Evolutionary conservation across 495 filamentous ascomycete species (phyloP).

Genomic region (Bryoglossum gracile): DNA sequence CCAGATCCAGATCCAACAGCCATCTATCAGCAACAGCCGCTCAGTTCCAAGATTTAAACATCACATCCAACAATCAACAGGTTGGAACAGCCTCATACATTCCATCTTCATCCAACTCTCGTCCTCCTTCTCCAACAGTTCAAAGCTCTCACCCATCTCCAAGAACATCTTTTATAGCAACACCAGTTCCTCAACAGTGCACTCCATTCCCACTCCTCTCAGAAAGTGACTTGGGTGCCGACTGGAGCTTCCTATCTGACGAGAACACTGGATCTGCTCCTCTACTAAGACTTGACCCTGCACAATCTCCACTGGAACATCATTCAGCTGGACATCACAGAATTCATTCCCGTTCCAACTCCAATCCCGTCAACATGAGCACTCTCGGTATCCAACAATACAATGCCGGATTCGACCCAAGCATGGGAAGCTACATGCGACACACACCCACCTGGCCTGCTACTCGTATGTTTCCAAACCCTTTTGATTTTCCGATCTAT

Average conservation of each 20-base stretch:
- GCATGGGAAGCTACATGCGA: slow-evolving; percentile 16
- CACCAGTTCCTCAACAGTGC: slow-evolving; percentile 14
- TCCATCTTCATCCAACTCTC: not conserved
- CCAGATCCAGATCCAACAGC: slow-evolving; percentile 25
- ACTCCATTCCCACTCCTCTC: slow-evolving; percentile 22
- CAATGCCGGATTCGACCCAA: slow-evolving; percentile 20
- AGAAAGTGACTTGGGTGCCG: slow-evolving; percentile 17
- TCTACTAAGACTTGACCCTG: slow-evolving; percentile 20
- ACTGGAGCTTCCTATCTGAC: slow-evolving; percentile 20
- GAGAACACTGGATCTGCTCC: slow-evolving; percentile 15
- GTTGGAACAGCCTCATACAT: not conserved
- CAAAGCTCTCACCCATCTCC: slow-evolving; percentile 10
- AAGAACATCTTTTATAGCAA: slow-evolving; percentile 6
- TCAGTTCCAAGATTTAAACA: slow-evolving; percentile 20
- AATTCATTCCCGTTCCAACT: slow-evolving; percentile 19
- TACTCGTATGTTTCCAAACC: slow-evolving; percentile 18
- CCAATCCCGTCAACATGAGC: slow-evolving; percentile 23
- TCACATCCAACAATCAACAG: slow-evolving; percentile 3
- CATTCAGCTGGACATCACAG: slow-evolving; percentile 4
- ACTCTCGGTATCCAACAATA: slow-evolving; percentile 25
- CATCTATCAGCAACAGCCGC: slow-evolving; percentile 21
- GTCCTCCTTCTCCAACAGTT: not conserved
- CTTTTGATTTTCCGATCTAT: not conserved
- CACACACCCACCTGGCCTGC: slow-evolving; percentile 26
- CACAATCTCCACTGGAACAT: slow-evolving; percentile 5